Evolutionary conservation across 192 early-diverging fungal species (phyloP), one percentile per base, ranked within the genome.

Genomic region (Linnemannia elongata): DNA sequence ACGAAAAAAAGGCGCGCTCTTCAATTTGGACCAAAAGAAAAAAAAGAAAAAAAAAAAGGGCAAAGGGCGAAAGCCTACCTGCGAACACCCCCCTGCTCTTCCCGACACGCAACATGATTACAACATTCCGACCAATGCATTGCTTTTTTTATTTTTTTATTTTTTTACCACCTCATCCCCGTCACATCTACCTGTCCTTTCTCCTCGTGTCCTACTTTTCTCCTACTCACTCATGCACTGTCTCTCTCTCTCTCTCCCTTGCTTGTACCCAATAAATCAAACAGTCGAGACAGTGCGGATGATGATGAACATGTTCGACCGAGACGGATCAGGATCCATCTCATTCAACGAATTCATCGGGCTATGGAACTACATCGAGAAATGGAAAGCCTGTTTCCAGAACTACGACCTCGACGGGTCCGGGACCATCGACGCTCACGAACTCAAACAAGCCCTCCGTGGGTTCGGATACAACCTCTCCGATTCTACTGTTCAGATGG

Each of bases 381-480:
- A 95, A 52, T 95, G 94, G 94, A 93, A 93, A 81, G 75, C 88
- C 20, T 93, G 93, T 77, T 95, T 95, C 88, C 90, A 90, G 72
- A 89, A 84, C 7, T 95, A 93, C 68, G 94, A 95, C 75, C 89
- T 87, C 7, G 94, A 95, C 78, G 89, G 90, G 72, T 93, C 91
- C 22, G 94, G 94, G 42, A 94, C 91, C 60, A 95, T 95, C 69
- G 93, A 94, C 76, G 83, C 83, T 38, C 75, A 78, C 86, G 82
- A 83, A 60, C 38, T 89, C 80, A 74, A 75, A 6, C 55, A 69
- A 22, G 89, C 89, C 8, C 57, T 90, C 15, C 39, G 57, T 22
- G 78, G 77, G 6, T 90, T 90, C 74, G 89, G 89, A 3, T 90
- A 84, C 36, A 89, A 89, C 66, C 20, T 90, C 12, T 77, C 76